Conservation (phyloP, 352 stramenopile genomes). For the Phytopythium montanum region DNA sequence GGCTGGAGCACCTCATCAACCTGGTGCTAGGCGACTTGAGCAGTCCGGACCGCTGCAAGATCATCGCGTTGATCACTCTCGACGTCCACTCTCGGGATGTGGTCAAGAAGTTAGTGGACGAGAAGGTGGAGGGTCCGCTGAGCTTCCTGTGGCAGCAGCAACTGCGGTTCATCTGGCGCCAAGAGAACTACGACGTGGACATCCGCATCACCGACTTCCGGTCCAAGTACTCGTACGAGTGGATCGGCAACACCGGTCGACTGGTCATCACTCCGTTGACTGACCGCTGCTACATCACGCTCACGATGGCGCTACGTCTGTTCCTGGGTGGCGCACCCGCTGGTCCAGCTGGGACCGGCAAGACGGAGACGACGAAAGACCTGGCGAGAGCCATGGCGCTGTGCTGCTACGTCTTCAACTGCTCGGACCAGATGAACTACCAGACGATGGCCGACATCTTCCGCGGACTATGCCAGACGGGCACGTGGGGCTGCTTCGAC, state of each 20-base stretch:
- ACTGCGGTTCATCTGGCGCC: constrained; percentile 88
- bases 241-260: constrained; percentile 87
- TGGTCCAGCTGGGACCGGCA: constrained; percentile 91
- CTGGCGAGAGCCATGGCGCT: constrained; percentile 80
- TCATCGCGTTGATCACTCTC: constrained; percentile 96
- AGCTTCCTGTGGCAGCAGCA: constrained; percentile 90
- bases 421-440: constrained; percentile 89
- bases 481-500: constrained; percentile 87
- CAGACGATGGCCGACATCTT: constrained; percentile 90
- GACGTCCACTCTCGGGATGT: constrained; percentile 95
- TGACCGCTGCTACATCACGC: constrained; percentile 96
- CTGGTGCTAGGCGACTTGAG: constrained; percentile 88
- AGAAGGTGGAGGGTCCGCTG: constrained; percentile 85
- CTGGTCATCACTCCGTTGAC: constrained; percentile 96
- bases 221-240: constrained; percentile 92
- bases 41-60: constrained; percentile 90
- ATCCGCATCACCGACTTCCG: constrained; percentile 96
- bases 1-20: constrained; percentile 91
- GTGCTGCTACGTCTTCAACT: constrained; percentile 90
- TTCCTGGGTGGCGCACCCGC: constrained; percentile 94
- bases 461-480: constrained; percentile 76
- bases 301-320: constrained; percentile 95
- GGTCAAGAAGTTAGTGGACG: constrained; percentile 86
- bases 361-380: constrained; percentile 88
- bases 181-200: constrained; percentile 93